phyloP scores from a whole-genome alignment of 371 early-diverging fungal species.

The Phascolomyces articulosus region DNA sequence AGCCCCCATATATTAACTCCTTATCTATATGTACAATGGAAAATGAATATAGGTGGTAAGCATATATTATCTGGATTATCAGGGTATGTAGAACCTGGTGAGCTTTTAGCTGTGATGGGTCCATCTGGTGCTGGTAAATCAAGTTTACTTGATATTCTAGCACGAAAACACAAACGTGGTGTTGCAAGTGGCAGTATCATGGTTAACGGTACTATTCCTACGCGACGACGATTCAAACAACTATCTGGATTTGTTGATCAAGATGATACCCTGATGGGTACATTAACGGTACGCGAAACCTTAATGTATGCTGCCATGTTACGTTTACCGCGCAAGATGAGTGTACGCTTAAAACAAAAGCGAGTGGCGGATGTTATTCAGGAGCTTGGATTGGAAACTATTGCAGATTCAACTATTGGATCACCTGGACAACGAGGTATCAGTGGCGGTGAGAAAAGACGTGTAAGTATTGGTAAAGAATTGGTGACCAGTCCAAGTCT shows the following conservation, averaged over 20 bases:
- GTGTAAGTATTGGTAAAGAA: constrained; percentile 92
- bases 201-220: constrained; percentile 77
- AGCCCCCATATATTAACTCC: too few species aligned
- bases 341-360: constrained; percentile 44
- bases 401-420: constrained; percentile 72
- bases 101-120: constrained; percentile 75
- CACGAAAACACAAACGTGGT: constrained; percentile 84
- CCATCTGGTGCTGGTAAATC: constrained; percentile 42
- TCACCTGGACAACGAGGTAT: constrained; percentile 76
- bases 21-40: too few species aligned
- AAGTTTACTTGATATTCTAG: constrained; percentile 79
- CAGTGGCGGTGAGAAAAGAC: constrained; percentile 93
- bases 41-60: constrained; percentile 24
- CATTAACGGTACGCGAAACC: constrained; percentile 90
- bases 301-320: constrained; percentile 87
- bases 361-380: constrained; percentile 72
- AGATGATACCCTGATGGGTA: constrained; percentile 85
- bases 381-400: constrained; percentile 68
- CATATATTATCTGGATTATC: constrained; percentile 49
- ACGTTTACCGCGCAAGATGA: constrained; percentile 70
- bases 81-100: constrained; percentile 64
- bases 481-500: constrained; percentile 83
- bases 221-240: constrained; percentile 57
- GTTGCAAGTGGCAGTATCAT: constrained; percentile 85
- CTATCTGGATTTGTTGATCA: constrained; percentile 91